These are phyloP conservation scores for Pythium chondricola DNA, from an alignment of 352 stramenopile genomes.

Conservation along the genomic window DNA sequence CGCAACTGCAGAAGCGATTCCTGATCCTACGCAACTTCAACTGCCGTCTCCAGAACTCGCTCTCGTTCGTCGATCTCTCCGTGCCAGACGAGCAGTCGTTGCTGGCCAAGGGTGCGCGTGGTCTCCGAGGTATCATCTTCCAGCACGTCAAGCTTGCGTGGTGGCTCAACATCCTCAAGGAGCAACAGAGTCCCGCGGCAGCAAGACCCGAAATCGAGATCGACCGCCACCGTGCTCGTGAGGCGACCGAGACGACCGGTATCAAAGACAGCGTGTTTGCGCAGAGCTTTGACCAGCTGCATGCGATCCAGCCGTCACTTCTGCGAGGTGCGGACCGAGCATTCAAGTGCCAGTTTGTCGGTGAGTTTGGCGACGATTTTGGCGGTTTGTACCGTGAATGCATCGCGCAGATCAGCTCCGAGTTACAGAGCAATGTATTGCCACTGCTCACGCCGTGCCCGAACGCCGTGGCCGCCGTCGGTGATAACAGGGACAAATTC, in stretches of 20 bases:
- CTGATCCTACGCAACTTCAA: constrained; percentile 87
- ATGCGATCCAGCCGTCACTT: constrained; percentile 77
- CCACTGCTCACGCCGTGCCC: constrained; percentile 84
- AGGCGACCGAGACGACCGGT: constrained; percentile 49
- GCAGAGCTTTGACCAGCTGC: constrained; percentile 83
- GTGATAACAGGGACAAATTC: constrained; percentile 87
- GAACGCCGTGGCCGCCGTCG: constrained; percentile 79
- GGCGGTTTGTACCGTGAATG: constrained; percentile 88
- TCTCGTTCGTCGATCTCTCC: constrained; percentile 83
- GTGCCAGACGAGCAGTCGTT: constrained; percentile 51
- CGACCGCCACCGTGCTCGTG: constrained; percentile 69
- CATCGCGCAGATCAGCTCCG: constrained; percentile 81
- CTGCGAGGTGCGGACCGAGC: constrained; percentile 78
- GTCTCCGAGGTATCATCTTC: constrained; percentile 70
- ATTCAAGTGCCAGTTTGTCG: constrained; percentile 91
- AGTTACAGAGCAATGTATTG: constrained; percentile 80
- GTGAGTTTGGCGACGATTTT: constrained; percentile 89
- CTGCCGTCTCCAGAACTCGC: constrained; percentile 75
- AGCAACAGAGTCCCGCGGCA: constrained; percentile 76
- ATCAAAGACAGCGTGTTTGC: constrained; percentile 77
- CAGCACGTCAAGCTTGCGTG: constrained; percentile 86
- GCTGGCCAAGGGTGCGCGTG: constrained; percentile 48
- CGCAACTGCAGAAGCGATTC: constrained; percentile 68
- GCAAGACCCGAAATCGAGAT: constrained; percentile 81
- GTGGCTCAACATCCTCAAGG: constrained; percentile 85